These are phyloP conservation scores for Leishmania arabica DNA, from an alignment of 208 protist species.

Conservation along the genomic window DNA sequence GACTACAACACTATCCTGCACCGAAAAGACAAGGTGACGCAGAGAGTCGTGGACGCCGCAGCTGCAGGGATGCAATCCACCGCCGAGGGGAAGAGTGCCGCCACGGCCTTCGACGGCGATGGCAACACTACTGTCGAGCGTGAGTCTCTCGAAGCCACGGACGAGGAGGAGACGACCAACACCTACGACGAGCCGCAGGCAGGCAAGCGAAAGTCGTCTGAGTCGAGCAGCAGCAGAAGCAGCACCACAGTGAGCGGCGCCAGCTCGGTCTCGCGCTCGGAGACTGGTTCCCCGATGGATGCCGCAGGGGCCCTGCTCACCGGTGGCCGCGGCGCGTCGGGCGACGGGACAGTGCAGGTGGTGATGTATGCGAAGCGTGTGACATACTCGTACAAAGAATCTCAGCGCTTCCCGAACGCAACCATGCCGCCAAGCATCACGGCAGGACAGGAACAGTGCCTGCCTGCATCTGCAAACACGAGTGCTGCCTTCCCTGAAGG, in stretches of 20 bases:
- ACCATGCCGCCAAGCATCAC: constrained; percentile 4
- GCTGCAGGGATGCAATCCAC: not conserved
- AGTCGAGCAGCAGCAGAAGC: not conserved
- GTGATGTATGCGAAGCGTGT: constrained; percentile 4
- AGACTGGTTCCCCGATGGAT: not conserved
- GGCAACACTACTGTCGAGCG: constrained; percentile 6
- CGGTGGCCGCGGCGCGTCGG: not conserved
- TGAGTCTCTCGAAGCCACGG: constrained; percentile 38
- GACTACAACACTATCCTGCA: constrained; percentile 33
- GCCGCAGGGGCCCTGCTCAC: not conserved
- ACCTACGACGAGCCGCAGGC: constrained; percentile 34
- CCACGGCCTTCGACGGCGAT: not conserved
- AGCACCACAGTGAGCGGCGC: constrained; percentile 11
- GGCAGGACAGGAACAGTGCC: constrained; percentile 1
- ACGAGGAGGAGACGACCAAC: constrained; percentile 40
- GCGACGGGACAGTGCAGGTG: not conserved
- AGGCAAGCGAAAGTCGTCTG: constrained; percentile 4
- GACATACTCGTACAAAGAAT: constrained; percentile 18
- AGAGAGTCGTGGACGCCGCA: not conserved
- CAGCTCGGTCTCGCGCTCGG: constrained; percentile 3
- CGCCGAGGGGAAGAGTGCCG: not conserved
- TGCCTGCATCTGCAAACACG: constrained; percentile 15
- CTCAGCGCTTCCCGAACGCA: not conserved
- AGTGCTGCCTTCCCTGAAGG: constrained; percentile 37
- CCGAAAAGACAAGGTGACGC: constrained; percentile 14